A percentile compares a stretch with the other conserved stretches of the same genome.
These are phyloP conservation scores for Populus alba DNA, from an alignment of 345 rosid species.

Conservation along the genomic window DNA sequence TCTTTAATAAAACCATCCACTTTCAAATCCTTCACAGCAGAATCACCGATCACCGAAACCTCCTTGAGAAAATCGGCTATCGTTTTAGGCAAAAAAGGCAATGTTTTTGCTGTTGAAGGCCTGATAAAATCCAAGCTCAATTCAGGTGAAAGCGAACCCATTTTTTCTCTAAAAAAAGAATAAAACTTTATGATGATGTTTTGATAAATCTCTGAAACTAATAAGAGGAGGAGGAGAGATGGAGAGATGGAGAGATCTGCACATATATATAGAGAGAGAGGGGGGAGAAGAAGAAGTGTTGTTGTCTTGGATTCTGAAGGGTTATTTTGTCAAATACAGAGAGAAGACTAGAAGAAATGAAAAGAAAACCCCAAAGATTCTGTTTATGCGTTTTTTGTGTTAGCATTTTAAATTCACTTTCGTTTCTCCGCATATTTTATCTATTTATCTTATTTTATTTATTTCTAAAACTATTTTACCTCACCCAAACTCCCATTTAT, in stretches of 20 bases:
- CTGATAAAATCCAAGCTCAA: slow-evolving; percentile 62
- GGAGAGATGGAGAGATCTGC: slow-evolving; percentile 31
- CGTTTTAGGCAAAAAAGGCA: slow-evolving; percentile 37
- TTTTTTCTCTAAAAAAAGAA: slow-evolving; percentile 8
- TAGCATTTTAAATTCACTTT: slow-evolving; percentile 21
- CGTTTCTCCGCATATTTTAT: slow-evolving; percentile 71
- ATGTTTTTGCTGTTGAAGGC: slow-evolving; percentile 24
- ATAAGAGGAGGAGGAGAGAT: slow-evolving; percentile 16
- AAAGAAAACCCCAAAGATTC: slow-evolving; percentile 21
- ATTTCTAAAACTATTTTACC: neutral
- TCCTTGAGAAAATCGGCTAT: slow-evolving; percentile 51
- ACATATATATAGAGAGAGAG: slow-evolving; percentile 23
- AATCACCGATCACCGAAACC: slow-evolving; percentile 44
- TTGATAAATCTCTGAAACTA: neutral
- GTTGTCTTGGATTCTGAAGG: neutral
- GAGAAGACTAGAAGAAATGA: neutral
- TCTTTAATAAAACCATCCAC: slow-evolving; percentile 50
- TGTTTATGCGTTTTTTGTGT: slow-evolving; percentile 20
- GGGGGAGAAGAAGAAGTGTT: slow-evolving; percentile 17
- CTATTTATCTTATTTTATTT: slow-evolving; percentile 6
- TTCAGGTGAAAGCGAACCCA: slow-evolving; percentile 62
- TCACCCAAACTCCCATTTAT: neutral
- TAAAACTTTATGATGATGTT: neutral
- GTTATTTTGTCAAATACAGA: neutral
- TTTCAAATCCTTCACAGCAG: slow-evolving; percentile 39